phyloP scores from a whole-genome alignment of 345 rosid genomes.

The Citrus mangshanensis region DNA sequence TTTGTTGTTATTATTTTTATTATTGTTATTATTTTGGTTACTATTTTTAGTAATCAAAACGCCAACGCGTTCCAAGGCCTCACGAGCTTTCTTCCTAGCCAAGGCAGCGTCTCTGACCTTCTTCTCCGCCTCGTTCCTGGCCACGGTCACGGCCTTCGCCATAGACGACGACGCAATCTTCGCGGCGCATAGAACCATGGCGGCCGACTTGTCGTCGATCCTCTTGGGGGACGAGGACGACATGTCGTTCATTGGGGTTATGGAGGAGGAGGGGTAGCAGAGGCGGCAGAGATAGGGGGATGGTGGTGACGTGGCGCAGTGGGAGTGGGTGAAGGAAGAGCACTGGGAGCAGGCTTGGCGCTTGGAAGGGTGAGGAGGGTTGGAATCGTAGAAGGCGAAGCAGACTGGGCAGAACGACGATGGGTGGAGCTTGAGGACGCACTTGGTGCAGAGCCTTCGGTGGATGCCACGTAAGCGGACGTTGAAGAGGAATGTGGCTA shows the following conservation, averaged over 20 bases:
- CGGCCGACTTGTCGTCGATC: slow-evolving; percentile 41
- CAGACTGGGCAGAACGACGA: slow-evolving; percentile 68
- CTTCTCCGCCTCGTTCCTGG: slow-evolving; percentile 49
- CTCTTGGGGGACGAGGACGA: background rate
- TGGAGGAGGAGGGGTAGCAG: slow-evolving; percentile 35
- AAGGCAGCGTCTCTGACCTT: slow-evolving; percentile 55
- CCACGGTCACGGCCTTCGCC: slow-evolving; percentile 42
- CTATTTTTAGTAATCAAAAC: slow-evolving; percentile 13
- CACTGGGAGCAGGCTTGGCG: slow-evolving; percentile 59
- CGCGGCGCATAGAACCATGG: slow-evolving; percentile 54
- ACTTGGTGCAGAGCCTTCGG: slow-evolving; percentile 70
- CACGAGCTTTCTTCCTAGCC: slow-evolving; percentile 66
- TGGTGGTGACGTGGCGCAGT: slow-evolving; percentile 43
- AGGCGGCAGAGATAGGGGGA: slow-evolving; percentile 49
- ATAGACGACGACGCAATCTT: slow-evolving; percentile 53
- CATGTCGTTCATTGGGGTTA: background rate
- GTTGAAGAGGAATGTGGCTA: slow-evolving; percentile 43
- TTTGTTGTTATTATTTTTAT: background rate
- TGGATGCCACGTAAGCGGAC: slow-evolving; percentile 45
- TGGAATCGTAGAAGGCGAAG: slow-evolving; percentile 52
- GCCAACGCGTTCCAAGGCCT: slow-evolving; percentile 53
- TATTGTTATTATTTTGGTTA: background rate
- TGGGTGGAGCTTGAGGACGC: slow-evolving; percentile 67
- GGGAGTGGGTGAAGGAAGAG: slow-evolving; percentile 55
- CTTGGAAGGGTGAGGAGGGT: slow-evolving; percentile 44